Conservation (phyloP, 805 yeast species). For the Hanseniaspora pseudoguilliermondii region DNA sequence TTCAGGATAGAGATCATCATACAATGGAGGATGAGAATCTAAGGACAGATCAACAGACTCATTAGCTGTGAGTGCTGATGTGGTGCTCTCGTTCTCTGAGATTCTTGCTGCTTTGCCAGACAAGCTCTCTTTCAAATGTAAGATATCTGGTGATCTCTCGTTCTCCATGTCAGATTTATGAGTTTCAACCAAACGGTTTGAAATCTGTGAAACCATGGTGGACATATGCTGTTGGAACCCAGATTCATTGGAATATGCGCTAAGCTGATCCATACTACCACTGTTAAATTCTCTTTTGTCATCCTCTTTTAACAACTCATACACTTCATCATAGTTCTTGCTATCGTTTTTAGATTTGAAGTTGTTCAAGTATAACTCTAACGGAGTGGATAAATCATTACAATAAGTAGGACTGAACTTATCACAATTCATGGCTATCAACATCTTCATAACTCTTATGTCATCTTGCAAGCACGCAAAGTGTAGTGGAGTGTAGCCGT, state of each 20-base stretch:
- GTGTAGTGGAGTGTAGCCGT: conserved; percentile 79
- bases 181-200: neutral
- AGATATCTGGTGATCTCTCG: neutral
- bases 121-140: neutral
- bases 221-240: conserved; percentile 24
- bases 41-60: neutral
- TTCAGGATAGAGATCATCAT: conserved; percentile 13
- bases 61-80: conserved; percentile 5
- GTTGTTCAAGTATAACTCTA: conserved; percentile 24
- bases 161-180: neutral
- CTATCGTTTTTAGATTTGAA: conserved; percentile 15
- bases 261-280: conserved; percentile 21
- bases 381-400: conserved; percentile 24
- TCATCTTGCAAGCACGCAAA: conserved; percentile 71
- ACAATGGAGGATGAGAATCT: conserved; percentile 12
- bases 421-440: conserved; percentile 54
- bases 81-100: conserved; percentile 6
- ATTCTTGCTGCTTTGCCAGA: neutral
- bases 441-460: conserved; percentile 47
- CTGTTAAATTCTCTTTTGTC: conserved; percentile 22
- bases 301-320: conserved; percentile 11
- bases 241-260: conserved; percentile 26
- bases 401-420: conserved; percentile 18
- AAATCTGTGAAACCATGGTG: conserved; percentile 20
- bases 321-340: conserved; percentile 13